Base-by-base conservation (phyloP, 2,329 filamentous ascomycete genomes). In the Fusarium hainanense region DNA sequence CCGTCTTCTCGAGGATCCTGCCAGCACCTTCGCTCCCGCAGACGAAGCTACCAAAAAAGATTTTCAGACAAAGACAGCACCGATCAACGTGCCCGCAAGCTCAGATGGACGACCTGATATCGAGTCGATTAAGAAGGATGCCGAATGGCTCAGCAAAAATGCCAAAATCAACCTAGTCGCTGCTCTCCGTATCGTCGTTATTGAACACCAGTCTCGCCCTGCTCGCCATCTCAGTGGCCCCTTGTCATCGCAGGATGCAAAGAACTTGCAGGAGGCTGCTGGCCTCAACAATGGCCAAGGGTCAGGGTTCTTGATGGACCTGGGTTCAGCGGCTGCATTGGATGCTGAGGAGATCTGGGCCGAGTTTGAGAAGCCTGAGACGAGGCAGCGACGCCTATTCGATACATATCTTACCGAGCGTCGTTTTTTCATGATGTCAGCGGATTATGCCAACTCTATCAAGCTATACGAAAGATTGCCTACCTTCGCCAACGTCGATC, bases 161-260 rank as follows among this genome's bases (percentile, higher is more conserved):
- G 89, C 90, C 52, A 85, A 88, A 46, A 89, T 98, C 70, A 93
- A 96, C 78, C 90, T 98, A 78, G 84, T 96, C 44, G 88, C 91
- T 14, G 94, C 95, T 27, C 84, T 99, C 74, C 89, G 96, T 63
- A 85, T 97, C 44, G 90, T 90, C 4, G 83, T 97, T 9, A 82
- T 96, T 47, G 96, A 98, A 84, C 92, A 92, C 85, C 95, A 98
- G 80, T 88, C 87, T 69, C 89, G 93, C 37, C 84, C 93, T n/a
- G 85, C 88, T n/a, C 85, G 85, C 47, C 90, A 94, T 73, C 86
- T 98, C 3, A 84, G 89, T 43, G 87, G 87, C 16, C 88, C 89
- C 2, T 88, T 95, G 59, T 93, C 93, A 1, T 89, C 90, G 48
- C 93, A 96, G 72, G 93, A 97, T 82, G 84, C 89, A 18, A 86